Base-by-base conservation (phyloP, 805 yeast species). In the Saturnispora dispora region DNA sequence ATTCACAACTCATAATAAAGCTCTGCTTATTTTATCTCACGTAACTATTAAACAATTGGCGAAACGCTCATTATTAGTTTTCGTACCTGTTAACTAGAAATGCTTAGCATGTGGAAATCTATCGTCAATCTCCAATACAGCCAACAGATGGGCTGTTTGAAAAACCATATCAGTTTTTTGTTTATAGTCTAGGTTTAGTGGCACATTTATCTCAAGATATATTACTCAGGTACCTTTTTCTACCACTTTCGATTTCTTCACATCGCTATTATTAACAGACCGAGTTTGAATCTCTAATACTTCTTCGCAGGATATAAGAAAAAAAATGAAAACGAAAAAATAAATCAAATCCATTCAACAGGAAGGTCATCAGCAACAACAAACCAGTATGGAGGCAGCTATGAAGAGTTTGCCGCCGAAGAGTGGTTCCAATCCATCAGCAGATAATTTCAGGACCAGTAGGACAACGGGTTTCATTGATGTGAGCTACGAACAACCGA, bases 401-500 rank as follows among this genome's bases (percentile, higher is more conserved):
- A 51, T 51, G 53, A 47, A 47, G 11, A 35, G 47, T 13, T 42
- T 40, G 20, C 39, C 35, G 22, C 50, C 27, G 5, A 45, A 46
- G 39, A 30, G 47, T 11, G 17, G 36, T 15, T 37, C 51, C 23
- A 22, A 32, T 5, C 27, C 7, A 6, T 33, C 13, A 13, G 22
- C 2, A 18, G 41, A 37, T 5, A 17, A 53, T 27, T 36, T 45
- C 28, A 23, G 53, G 55, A 61, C 72, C 17, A 54, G 75, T 28
- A 68, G 64, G 45, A 72, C 71, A 25, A 60, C 71, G 10, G 80
- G 78, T 0, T 65, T 60, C 53, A 75, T 77, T 30, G 79, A 76
- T 53, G 64, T 77, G 13, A 54, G 70, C 15, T 57, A 72, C 15
- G 80, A 77, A 55, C 61, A 61, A 0, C 76, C 76, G 3, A 51